phyloP scores from a whole-genome alignment of 2,329 filamentous ascomycete genomes.

The Teratosphaeria nubilosa region DNA sequence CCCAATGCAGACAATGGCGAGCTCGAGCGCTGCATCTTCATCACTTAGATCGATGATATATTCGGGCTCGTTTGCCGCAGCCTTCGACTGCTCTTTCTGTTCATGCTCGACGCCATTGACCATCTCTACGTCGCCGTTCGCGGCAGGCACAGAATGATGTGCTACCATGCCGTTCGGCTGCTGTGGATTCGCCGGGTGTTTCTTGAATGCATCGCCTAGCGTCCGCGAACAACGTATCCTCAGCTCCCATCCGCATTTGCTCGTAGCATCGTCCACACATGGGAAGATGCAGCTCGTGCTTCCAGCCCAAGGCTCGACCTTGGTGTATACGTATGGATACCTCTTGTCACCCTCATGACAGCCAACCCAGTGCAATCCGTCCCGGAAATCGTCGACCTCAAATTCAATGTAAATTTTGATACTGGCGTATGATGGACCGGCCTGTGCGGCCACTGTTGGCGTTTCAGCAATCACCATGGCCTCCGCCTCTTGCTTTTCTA shows the following conservation, averaged over 20 bases:
- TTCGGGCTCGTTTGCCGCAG: slow-evolving; percentile 22
- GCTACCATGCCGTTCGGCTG: slow-evolving; percentile 19
- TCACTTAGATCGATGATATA: slow-evolving; percentile 44
- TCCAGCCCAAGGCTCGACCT: slow-evolving; percentile 67
- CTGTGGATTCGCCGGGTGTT: slow-evolving; percentile 17
- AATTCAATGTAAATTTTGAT: slow-evolving; percentile 66
- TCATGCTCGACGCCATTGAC: slow-evolving; percentile 24
- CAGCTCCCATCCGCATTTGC: slow-evolving; percentile 77
- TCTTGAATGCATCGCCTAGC: slow-evolving; percentile 60
- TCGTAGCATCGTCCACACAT: slow-evolving; percentile 76
- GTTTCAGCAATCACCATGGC: slow-evolving; percentile 19
- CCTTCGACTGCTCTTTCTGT: slow-evolving; percentile 5
- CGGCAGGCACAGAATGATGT: slow-evolving; percentile 25
- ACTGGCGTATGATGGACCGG: slow-evolving; percentile 43
- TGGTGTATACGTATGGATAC: slow-evolving; percentile 87
- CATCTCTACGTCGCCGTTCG: slow-evolving; percentile 26
- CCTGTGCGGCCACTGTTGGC: slow-evolving; percentile 17
- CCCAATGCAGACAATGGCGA: slow-evolving; percentile 84
- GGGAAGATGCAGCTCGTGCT: slow-evolving; percentile 82
- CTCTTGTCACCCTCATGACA: slow-evolving; percentile 67
- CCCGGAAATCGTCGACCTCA: slow-evolving; percentile 60
- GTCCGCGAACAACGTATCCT: slow-evolving; percentile 79
- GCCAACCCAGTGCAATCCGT: slow-evolving; percentile 87
- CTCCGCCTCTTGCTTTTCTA: slow-evolving; percentile 24
- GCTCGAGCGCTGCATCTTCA: slow-evolving; percentile 78